These are phyloP conservation scores for Gaertneriomyces semiglobifer DNA, from an alignment of 192 early-diverging fungal species.

Conservation along the genomic window DNA sequence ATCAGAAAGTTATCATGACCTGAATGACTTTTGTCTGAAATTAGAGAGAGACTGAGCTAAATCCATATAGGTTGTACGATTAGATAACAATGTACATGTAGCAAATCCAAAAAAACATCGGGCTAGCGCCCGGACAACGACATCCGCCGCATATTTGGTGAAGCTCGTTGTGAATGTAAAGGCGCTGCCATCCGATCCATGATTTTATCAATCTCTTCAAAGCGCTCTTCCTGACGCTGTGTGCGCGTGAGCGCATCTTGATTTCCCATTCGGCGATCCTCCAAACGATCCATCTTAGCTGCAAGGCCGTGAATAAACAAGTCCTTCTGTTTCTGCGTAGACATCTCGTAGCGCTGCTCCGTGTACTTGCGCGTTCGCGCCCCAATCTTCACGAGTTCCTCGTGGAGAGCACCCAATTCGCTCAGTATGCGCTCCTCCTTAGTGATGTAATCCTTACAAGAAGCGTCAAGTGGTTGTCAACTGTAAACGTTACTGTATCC, in stretches of 20 bases:
- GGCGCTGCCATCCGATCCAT: constrained; percentile 13
- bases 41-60: no score
- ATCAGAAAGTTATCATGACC: no score
- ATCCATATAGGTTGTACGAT: no score
- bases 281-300: constrained; percentile 13
- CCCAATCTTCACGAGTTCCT: constrained; percentile 11
- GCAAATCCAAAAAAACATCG: no score
- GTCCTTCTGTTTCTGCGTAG: constrained; percentile 22
- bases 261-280: constrained; percentile 22
- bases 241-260: constrained; percentile 26
- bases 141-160: neutral
- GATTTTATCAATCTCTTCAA: constrained; percentile 25
- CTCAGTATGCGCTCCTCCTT: constrained; percentile 30
- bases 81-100: no score
- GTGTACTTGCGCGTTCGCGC: constrained; percentile 2
- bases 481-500: neutral
- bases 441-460: constrained; percentile 28
- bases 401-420: constrained; percentile 23
- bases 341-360: constrained; percentile 32
- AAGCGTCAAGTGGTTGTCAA: neutral
- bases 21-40: no score
- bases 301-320: constrained; percentile 21
- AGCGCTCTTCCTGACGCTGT: constrained; percentile 13
- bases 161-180: constrained; percentile 22
- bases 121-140: neutral